A percentile compares a stretch with the other conserved stretches of the same genome.
Conservation (phyloP, 1,284 basidiomycete species). For the Takashimella tepidaria region DNA sequence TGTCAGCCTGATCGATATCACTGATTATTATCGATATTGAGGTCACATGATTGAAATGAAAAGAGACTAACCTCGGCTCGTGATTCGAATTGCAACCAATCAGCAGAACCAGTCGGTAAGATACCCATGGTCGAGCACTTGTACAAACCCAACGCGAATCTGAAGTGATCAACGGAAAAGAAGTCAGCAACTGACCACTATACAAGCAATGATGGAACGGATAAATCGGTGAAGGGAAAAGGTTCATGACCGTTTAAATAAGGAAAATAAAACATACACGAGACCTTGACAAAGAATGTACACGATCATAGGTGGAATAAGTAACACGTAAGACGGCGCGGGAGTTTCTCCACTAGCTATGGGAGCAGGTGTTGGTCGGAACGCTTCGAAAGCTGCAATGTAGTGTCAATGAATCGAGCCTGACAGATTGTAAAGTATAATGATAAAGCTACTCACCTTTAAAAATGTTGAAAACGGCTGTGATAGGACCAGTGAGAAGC, state of each 20-base stretch:
- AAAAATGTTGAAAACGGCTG: constrained; percentile 70
- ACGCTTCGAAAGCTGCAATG: constrained; percentile 45
- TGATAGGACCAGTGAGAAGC: constrained; percentile 74
- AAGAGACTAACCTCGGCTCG: constrained; percentile 58
- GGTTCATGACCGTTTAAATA: not conserved
- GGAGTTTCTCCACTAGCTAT: constrained; percentile 14
- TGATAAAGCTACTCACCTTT: constrained; percentile 53
- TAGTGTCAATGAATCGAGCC: not conserved
- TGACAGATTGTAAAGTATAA: not conserved
- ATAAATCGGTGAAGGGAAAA: not conserved
- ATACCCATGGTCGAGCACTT: constrained; percentile 87
- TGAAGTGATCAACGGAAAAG: constrained; percentile 56
- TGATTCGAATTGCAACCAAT: constrained; percentile 87
- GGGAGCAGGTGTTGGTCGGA: constrained; percentile 29
- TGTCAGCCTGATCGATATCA: constrained; percentile 3
- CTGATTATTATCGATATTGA: too few relatives aligned
- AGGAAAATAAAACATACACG: constrained; percentile 29
- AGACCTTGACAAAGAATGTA: constrained; percentile 44
- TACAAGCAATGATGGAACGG: constrained; percentile 8
- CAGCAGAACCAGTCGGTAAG: constrained; percentile 76
- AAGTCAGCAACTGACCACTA: too few relatives aligned
- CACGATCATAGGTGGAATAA: constrained; percentile 40
- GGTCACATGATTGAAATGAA: not conserved
- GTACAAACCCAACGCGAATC: constrained; percentile 72
- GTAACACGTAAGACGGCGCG: constrained; percentile 22